A percentile compares a stretch with the other conserved stretches of the same genome.
Evolutionary conservation across 495 filamentous ascomycete genomes (phyloP).

Genomic region (Mytilinidion resinicola): DNA sequence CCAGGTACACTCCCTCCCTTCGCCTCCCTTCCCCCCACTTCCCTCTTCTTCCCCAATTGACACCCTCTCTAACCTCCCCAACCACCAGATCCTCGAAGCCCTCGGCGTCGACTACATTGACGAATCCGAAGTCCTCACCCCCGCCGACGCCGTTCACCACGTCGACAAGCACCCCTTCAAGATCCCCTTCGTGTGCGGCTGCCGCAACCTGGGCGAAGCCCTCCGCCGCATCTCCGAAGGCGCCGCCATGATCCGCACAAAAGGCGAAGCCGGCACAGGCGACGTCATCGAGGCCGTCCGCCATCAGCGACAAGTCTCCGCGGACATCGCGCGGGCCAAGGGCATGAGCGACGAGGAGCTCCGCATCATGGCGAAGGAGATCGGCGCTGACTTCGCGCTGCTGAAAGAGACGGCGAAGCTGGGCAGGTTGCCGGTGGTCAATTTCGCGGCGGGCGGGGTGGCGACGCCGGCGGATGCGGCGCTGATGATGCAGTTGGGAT

Average conservation of each 20-base stretch:
- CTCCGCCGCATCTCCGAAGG: slow-evolving; percentile 87
- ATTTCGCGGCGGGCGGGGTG: slow-evolving; percentile 96
- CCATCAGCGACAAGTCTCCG: slow-evolving; percentile 87
- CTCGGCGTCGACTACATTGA: slow-evolving; percentile 97
- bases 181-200: slow-evolving; percentile 93
- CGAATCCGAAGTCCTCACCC: slow-evolving; percentile 94
- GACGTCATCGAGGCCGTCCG: slow-evolving; percentile 95
- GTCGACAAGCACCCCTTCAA: slow-evolving; percentile 81
- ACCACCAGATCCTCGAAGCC: slow-evolving; percentile 74
- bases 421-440: slow-evolving; percentile 87
- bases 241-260: slow-evolving; percentile 97
- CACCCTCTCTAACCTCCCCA: not conserved
- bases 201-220: slow-evolving; percentile 91
- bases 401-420: slow-evolving; percentile 81
- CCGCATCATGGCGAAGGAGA: slow-evolving; percentile 69
- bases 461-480: slow-evolving; percentile 96
- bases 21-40: not conserved
- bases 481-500: slow-evolving; percentile 98
- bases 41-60: not conserved
- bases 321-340: slow-evolving; percentile 69
- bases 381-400: slow-evolving; percentile 67
- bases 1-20: slow-evolving; percentile 50
- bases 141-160: slow-evolving; percentile 84
- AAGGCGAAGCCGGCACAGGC: slow-evolving; percentile 97
- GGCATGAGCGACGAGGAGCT: slow-evolving; percentile 60